Percentiles rank a stretch among this genome's conserved stretches.
Evolutionary conservation across 305 asterid species (phyloP).

Genomic region (Fraxinus paxiana): DNA sequence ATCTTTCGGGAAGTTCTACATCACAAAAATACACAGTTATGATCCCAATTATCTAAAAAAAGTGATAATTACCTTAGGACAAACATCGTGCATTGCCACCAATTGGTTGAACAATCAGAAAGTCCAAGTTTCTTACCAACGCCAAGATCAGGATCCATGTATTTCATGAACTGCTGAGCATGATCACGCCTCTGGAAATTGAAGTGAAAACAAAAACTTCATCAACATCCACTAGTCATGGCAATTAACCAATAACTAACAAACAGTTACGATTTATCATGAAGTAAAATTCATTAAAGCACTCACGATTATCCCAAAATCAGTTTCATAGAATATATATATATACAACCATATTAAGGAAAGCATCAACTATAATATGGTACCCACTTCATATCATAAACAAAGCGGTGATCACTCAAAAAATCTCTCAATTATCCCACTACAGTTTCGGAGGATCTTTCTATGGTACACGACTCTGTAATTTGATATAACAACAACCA

Average conservation of each 20-base stretch:
- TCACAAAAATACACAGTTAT: constrained; percentile 12
- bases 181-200: constrained; percentile 76
- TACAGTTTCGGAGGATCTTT: neutral
- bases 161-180: constrained; percentile 86
- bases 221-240: constrained; percentile 20
- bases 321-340: constrained; percentile 3
- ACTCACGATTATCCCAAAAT: constrained; percentile 6
- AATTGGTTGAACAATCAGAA: constrained; percentile 4
- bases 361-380: neutral
- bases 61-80: neutral
- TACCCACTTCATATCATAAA: neutral
- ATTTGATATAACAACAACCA: neutral
- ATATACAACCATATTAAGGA: neutral
- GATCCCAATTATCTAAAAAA: constrained; percentile 15
- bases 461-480: neutral
- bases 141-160: constrained; percentile 85
- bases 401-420: neutral
- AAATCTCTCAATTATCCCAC: neutral
- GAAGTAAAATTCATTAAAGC: constrained; percentile 7
- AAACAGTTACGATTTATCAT: neutral
- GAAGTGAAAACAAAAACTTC: constrained; percentile 17
- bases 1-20: constrained; percentile 95
- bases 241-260: constrained; percentile 14
- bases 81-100: constrained; percentile 1
- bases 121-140: constrained; percentile 52